Base-by-base conservation (phyloP, 2,329 filamentous ascomycete species). In the Nemania sp. region DNA sequence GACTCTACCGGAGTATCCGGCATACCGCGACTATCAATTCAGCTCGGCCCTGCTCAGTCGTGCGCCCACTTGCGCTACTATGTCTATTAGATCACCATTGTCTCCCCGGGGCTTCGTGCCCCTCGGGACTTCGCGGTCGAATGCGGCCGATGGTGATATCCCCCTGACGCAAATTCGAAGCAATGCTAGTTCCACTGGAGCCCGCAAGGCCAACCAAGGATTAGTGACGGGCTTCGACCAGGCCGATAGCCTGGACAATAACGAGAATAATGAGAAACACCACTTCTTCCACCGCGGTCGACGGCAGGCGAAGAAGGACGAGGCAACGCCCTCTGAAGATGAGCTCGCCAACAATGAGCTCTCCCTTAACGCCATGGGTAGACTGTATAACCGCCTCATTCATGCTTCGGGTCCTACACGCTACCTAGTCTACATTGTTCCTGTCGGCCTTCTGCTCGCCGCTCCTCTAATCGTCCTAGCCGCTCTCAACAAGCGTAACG, bases 351-450 rank as follows among this genome's bases (percentile, higher is more conserved):
- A 69, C 6, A 80, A 83, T 2, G 81, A 82, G 15, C 69, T 80
- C 26, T 75, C 77, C 26, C 72, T 89, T 59, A 89, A 84, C 62
- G 80, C 80, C 56, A 82, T 90, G 76, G 86, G 86, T 39, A 78
- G 78, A 55, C 66, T 89, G 30, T 87, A 89, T 71, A 77, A 79
- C 64, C 86, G 81, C 68, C 78, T 90, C 57, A 73, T 88, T 55
- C 75, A 77, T 62, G 85, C 85, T 65, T 86, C 83, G 6, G 76
- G 84, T 58, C 64, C 88, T 56, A 86, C 83, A 3, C 78, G 86
- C 41, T 89, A 89, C 66, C 73, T 88, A 42, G 77, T 89, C 59
- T 89, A 89, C 65, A 79, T 89, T 58, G 71, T 86, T 20, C 86
- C 86, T 5, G 73, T 89, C 24, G 83, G 78, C 40, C 55, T 86